phyloP scores from a whole-genome alignment of 2,329 filamentous ascomycete species.

The Sporothrix globosa region DNA sequence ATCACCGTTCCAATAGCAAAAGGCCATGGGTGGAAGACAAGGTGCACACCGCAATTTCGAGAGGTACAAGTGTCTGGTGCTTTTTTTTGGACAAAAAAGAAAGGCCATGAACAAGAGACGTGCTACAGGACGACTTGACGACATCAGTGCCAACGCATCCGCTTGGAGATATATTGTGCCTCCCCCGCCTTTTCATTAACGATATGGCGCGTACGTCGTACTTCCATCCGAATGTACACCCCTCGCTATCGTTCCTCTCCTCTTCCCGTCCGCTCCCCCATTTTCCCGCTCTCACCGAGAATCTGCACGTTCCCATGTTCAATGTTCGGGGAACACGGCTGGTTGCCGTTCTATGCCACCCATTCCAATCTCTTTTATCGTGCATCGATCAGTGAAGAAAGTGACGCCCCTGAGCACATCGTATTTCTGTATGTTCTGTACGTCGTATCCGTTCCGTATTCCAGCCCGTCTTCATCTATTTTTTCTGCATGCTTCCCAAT shows the following conservation, averaged over 20 bases:
- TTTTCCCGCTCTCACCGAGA: slow-evolving; percentile 14
- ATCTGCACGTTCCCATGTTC: slow-evolving; percentile 9
- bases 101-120: not conserved
- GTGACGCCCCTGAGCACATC: not conserved
- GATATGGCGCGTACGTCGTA: not conserved
- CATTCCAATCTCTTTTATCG: not conserved
- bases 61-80: not conserved
- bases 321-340: slow-evolving; percentile 16
- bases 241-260: not conserved
- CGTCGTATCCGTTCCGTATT: not conserved
- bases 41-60: not conserved
- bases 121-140: not conserved
- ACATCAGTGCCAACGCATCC: slow-evolving; percentile 10
- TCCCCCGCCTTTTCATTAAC: slow-evolving; percentile 9
- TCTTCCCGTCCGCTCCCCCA: not conserved
- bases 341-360: not conserved
- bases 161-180: not conserved
- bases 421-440: not conserved
- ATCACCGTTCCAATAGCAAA: not conserved
- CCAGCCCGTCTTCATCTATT: slow-evolving; percentile 17
- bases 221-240: not conserved
- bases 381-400: not conserved
- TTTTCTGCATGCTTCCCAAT: not conserved
- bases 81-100: too few relatives aligned
- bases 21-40: not conserved